phyloP scores from a whole-genome alignment of 192 early-diverging fungal genomes.

The Kickxella alabastrina region DNA sequence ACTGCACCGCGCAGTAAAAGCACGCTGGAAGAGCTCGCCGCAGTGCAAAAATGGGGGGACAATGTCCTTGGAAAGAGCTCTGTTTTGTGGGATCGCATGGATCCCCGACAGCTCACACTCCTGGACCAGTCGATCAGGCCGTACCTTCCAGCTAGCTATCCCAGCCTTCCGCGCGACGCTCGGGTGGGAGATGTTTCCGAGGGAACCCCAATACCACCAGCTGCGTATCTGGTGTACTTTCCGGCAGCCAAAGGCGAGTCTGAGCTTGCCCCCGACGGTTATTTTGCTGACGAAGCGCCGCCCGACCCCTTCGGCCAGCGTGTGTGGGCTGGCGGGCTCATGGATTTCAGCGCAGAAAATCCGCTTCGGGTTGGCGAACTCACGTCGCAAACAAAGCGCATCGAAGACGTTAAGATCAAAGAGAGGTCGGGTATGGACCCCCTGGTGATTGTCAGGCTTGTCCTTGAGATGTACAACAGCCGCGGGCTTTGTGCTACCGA shows the following conservation, averaged over 20 bases:
- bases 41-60: slow-evolving; percentile 21
- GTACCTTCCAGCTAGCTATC: slow-evolving; percentile 27
- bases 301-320: slow-evolving; percentile 71
- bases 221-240: slow-evolving; percentile 77
- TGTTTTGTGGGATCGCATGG: slow-evolving; percentile 40
- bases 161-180: slow-evolving; percentile 14
- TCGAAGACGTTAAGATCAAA: slow-evolving; percentile 57
- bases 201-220: slow-evolving; percentile 59
- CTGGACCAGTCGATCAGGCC: slow-evolving; percentile 48
- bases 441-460: slow-evolving; percentile 67
- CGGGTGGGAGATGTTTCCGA: slow-evolving; percentile 24
- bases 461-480: slow-evolving; percentile 60
- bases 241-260: slow-evolving; percentile 64
- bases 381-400: slow-evolving; percentile 56
- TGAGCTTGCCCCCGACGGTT: slow-evolving; percentile 76
- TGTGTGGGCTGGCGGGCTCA: slow-evolving; percentile 85
- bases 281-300: slow-evolving; percentile 70
- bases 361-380: slow-evolving; percentile 62
- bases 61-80: slow-evolving; percentile 6
- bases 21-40: background rate
- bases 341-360: slow-evolving; percentile 58
- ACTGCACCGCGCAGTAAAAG: too few species aligned
- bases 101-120: slow-evolving; percentile 35
- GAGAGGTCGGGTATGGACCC: slow-evolving; percentile 50
- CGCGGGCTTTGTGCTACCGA: slow-evolving; percentile 62